Conservation (phyloP, 805 yeast genomes). For the Wickerhamomyces strasburgensis region DNA sequence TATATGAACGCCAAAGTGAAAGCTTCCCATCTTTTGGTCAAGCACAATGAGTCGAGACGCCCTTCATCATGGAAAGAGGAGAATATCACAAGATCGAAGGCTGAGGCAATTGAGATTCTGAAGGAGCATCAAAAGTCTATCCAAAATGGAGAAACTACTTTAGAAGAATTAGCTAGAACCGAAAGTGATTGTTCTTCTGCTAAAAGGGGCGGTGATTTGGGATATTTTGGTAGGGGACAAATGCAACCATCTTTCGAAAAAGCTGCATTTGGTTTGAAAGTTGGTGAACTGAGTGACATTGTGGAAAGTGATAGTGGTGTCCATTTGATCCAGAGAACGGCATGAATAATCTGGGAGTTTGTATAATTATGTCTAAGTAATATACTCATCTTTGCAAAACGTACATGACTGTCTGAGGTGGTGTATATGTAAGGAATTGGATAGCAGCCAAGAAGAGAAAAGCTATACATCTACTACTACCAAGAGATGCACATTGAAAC, state of each 20-base stretch:
- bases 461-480: too few relatives aligned
- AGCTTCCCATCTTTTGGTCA: conserved; percentile 76
- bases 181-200: conserved; percentile 90
- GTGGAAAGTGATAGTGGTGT: conserved; percentile 90
- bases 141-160: conserved; percentile 56
- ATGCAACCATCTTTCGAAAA: conserved; percentile 96
- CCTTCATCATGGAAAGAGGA: conserved; percentile 90
- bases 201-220: conserved; percentile 86
- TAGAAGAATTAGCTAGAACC: conserved; percentile 69
- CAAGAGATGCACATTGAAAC: too few relatives aligned
- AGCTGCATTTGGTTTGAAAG: conserved; percentile 74
- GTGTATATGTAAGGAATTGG: too few relatives aligned
- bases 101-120: conserved; percentile 70
- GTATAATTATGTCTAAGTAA: too few relatives aligned
- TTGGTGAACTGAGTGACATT: conserved; percentile 78
- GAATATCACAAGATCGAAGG: conserved; percentile 71
- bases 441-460: too few relatives aligned
- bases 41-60: conserved; percentile 78
- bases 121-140: conserved; percentile 53
- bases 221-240: conserved; percentile 80
- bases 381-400: too few relatives aligned
- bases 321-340: conserved; percentile 84
- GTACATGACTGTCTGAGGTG: too few relatives aligned
- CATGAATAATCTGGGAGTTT: too few relatives aligned
- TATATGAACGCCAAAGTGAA: conserved; percentile 62